Evolutionary conservation across 2,329 filamentous ascomycete genomes (phyloP), one percentile per base, ranked within the genome.

Genomic region (Incumbomyces delicatus): DNA sequence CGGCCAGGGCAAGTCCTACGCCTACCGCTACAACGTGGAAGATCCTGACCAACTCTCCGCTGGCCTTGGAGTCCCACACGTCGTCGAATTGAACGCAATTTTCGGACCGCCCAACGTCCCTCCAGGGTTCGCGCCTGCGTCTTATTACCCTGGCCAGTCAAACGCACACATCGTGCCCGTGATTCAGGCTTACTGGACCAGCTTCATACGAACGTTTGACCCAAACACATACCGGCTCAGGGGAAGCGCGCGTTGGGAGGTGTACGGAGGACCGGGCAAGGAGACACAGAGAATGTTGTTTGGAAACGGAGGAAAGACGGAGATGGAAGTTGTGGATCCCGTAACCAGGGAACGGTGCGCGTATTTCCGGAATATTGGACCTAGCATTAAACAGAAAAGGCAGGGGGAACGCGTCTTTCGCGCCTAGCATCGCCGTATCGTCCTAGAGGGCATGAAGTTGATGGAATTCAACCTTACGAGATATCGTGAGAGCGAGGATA

Each of bases 171-270:
- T 83, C 5, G 71, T 83, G 1, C 69, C 75, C 0, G 64, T 83
- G 0, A 74, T 84, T 22, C 81, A 86, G 57, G 74, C 71, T 0
- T 89, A 87, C 62, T 88, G 83, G 82, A 77, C 79, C 1, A 85
- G 79, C 53, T 89, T 89, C 59, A 78, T 89, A 50, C 66, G 75
- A 20, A 70, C 69, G 0, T 71, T 78, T 32, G 70, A 89, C 60
- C 85, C 85, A 0, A 89, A 88, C 58, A 67, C 56, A 13, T 37
- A 52, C 31, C 35, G 44, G 38, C n/a, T 36, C 1, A 17, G 43
- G 4, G 50, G 49, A 2, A 20, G 47, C 1, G 51, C 53, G 11
- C 29, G 22, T 17, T 55, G 53, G 53, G 41, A 53, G 12, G 42
- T 47, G 32, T 55, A 32, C n/a, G 31, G 43, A 10, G 22, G 8